phyloP scores from a whole-genome alignment of 2,329 filamentous ascomycete genomes.

The Ustulina deusta region DNA sequence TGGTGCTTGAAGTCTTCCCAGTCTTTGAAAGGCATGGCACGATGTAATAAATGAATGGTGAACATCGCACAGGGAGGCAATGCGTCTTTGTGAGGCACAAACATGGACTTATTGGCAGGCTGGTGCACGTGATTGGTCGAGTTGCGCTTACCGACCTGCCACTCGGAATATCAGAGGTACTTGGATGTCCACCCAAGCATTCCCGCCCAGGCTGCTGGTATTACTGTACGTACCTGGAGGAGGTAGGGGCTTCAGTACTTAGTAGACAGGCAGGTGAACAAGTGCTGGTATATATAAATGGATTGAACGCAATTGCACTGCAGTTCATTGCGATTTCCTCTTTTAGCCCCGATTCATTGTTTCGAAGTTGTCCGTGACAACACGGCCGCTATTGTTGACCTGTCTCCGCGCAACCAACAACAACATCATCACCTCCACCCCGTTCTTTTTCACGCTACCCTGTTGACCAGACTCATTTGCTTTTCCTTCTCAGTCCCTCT shows the following conservation, averaged over 20 bases:
- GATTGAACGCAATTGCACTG: constrained; percentile 17
- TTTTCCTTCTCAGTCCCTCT: constrained; percentile 42
- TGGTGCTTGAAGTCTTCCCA: not conserved
- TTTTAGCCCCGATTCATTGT: not conserved
- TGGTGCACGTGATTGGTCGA: constrained; percentile 12
- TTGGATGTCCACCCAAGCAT: not conserved
- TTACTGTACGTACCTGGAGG: too few relatives aligned
- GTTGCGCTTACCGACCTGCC: constrained; percentile 20
- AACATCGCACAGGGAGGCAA: constrained; percentile 33
- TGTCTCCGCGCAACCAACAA: constrained; percentile 22
- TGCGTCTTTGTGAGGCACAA: constrained; percentile 27
- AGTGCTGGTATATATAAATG: constrained; percentile 16
- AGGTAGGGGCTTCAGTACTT: not conserved
- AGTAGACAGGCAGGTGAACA: not conserved
- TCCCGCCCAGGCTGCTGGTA: too few relatives aligned
- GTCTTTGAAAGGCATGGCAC: not conserved
- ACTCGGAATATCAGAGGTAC: constrained; percentile 3
- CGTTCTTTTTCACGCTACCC: constrained; percentile 26
- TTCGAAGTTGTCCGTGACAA: constrained; percentile 24
- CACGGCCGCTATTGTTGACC: constrained; percentile 29
- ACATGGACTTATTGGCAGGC: constrained; percentile 10
- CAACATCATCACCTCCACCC: constrained; percentile 12
- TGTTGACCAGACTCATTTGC: constrained; percentile 39
- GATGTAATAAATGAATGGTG: constrained; percentile 18
- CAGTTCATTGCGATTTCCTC: constrained; percentile 12